Conservation (phyloP, 495 filamentous ascomycete species). For the Xylaria bambusicola region DNA sequence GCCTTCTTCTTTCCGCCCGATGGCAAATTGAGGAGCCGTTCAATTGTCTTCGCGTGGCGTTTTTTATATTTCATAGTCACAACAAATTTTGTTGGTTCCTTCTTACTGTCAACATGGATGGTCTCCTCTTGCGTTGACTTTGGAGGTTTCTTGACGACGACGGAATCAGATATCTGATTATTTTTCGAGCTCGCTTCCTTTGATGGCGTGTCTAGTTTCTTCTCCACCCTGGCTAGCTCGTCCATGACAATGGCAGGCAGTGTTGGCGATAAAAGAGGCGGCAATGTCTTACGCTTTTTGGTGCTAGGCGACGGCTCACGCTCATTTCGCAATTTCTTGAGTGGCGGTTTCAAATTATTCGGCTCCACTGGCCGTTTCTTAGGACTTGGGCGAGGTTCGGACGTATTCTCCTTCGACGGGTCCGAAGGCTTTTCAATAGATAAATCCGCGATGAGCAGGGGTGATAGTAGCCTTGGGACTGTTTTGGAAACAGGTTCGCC, state of each 20-base stretch:
- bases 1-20: slow-evolving; percentile 37
- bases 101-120: slow-evolving; percentile 32
- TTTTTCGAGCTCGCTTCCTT: slow-evolving; percentile 32
- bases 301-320: slow-evolving; percentile 33
- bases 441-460: slow-evolving; percentile 43
- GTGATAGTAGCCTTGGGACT: slow-evolving; percentile 36
- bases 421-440: slow-evolving; percentile 43
- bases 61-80: slow-evolving; percentile 46
- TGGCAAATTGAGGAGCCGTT: slow-evolving; percentile 46
- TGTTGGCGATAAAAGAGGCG: slow-evolving; percentile 50
- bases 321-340: slow-evolving; percentile 36
- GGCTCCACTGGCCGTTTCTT: slow-evolving; percentile 32
- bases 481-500: slow-evolving; percentile 24
- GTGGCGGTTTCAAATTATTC: slow-evolving; percentile 24
- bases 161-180: slow-evolving; percentile 37
- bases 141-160: slow-evolving; percentile 39
- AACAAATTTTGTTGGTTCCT: slow-evolving; percentile 25
- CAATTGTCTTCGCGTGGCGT: slow-evolving; percentile 40
- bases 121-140: slow-evolving; percentile 32
- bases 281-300: slow-evolving; percentile 43
- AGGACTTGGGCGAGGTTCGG: slow-evolving; percentile 27
- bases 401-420: slow-evolving; percentile 31
- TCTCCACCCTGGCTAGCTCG: slow-evolving; percentile 39
- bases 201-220: slow-evolving; percentile 28
- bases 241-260: slow-evolving; percentile 48